Percentiles rank a stretch among this genome's conserved stretches.
phyloP scores from a whole-genome alignment of 345 rosid species.

The Boechera retrofracta region DNA sequence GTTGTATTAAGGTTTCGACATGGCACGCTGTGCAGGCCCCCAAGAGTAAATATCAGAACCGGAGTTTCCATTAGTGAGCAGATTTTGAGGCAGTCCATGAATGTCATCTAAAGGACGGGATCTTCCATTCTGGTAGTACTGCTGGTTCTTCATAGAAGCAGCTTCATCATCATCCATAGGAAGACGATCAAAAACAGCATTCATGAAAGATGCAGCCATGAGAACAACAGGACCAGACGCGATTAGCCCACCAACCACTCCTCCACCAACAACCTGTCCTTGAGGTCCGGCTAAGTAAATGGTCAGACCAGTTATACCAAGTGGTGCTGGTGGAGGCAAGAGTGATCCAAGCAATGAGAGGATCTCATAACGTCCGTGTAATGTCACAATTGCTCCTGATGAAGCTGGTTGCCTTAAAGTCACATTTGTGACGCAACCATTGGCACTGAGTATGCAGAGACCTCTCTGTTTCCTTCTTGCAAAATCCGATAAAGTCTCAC shows the following conservation, averaged over 20 bases:
- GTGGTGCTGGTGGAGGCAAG: slow-evolving; percentile 92
- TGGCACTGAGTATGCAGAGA: slow-evolving; percentile 75
- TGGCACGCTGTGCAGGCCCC: slow-evolving; percentile 55
- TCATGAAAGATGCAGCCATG: slow-evolving; percentile 94
- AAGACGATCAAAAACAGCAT: slow-evolving; percentile 86
- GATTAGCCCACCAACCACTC: slow-evolving; percentile 76
- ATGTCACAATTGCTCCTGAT: slow-evolving; percentile 80
- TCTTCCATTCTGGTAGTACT: slow-evolving; percentile 62
- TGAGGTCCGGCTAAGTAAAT: slow-evolving; percentile 92
- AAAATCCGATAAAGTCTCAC: slow-evolving; percentile 69
- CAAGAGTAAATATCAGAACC: slow-evolving; percentile 73
- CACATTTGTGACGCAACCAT: slow-evolving; percentile 88
- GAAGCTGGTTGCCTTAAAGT: slow-evolving; percentile 84
- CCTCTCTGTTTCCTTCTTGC: slow-evolving; percentile 91
- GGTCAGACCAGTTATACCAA: slow-evolving; percentile 82
- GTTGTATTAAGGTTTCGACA: slow-evolving; percentile 54
- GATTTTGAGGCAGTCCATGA: slow-evolving; percentile 72
- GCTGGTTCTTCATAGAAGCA: slow-evolving; percentile 54
- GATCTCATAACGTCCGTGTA: slow-evolving; percentile 95
- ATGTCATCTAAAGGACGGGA: slow-evolving; percentile 64
- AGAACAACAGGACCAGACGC: slow-evolving; percentile 95
- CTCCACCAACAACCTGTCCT: slow-evolving; percentile 96
- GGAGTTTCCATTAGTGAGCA: slow-evolving; percentile 61
- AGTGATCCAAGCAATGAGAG: slow-evolving; percentile 89
- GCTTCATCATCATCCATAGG: slow-evolving; percentile 78